Evolutionary conservation across 495 filamentous ascomycete genomes (phyloP), one percentile per base, ranked within the genome.

Genomic region (Xylaria palmicola): DNA sequence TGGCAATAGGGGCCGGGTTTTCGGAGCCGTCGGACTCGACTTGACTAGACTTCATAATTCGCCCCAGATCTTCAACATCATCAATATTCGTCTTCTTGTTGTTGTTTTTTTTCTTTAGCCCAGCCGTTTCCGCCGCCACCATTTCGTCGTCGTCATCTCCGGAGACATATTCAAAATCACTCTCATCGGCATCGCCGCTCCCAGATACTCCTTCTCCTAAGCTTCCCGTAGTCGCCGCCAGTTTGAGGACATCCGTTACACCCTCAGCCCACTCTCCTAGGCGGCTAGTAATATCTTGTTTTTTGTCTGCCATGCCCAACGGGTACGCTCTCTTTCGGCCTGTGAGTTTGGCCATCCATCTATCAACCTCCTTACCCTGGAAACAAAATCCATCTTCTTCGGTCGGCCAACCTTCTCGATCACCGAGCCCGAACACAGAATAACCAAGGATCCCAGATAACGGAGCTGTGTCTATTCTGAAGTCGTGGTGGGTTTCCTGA

Each of bases 291-390:
- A 84, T 85, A 68, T 93, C 87, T 19, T 78, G 82, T 73, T 92
- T 96, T 45, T 89, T 83, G 76, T 97, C 92, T 1, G 89, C 91
- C 79, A 93, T 86, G 2, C 93, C 93, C 2, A 98, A 74, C 2
- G 93, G 94, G 65, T 87, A 97, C 0, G 91, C 85, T 57, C 80
- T 76, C 72, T 90, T 94, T 62, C 85, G 81, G 3, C 85, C 89
- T 0, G 91, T 96, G 56, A 98, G 78, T 66, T 88, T 94, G 34
- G 93, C 93, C 86, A 98, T 89, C 94, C 93, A 98, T 68, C 87
- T 93, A 66, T 98, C 93, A 1, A 94, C 79, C 55, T 94, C 86
- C 66, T 86, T 87, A 0, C 93, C 93, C 68, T 98, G 92, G 30
- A 88, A 90, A 69, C 93, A 97, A 73, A 90, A 98, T 0, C 93